Evolutionary conservation across 1,284 basidiomycete genomes (phyloP).

Genomic region (Apiotrichum veenhuisii): DNA sequence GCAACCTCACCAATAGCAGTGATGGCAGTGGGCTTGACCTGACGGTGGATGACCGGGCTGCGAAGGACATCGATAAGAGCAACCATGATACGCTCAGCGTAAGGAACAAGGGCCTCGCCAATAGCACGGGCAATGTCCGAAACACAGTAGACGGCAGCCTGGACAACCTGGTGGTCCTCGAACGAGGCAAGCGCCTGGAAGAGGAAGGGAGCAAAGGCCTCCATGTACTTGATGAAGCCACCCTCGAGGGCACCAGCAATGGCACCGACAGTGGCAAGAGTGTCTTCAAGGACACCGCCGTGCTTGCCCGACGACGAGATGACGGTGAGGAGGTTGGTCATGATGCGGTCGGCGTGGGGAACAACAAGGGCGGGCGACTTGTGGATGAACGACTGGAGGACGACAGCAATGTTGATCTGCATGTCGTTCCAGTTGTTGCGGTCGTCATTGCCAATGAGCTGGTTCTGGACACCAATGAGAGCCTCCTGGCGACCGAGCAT

Average conservation of each 20-base stretch:
- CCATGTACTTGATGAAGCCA: slow-evolving; percentile 82
- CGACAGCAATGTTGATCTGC: slow-evolving; percentile 90
- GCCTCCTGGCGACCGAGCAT: slow-evolving; percentile 87
- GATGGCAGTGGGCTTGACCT: slow-evolving; percentile 93
- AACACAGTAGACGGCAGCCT: slow-evolving; percentile 90
- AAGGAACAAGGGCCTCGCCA: slow-evolving; percentile 74
- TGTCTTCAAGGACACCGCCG: slow-evolving; percentile 94
- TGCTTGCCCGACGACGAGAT: slow-evolving; percentile 85
- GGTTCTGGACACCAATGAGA: slow-evolving; percentile 77
- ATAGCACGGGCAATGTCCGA: slow-evolving; percentile 93
- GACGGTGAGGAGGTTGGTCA: slow-evolving; percentile 84
- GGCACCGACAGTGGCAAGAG: slow-evolving; percentile 91
- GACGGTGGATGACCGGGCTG: slow-evolving; percentile 83
- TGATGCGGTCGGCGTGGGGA: slow-evolving; percentile 88
- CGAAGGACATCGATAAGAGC: slow-evolving; percentile 88
- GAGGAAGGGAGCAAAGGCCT: slow-evolving; percentile 84
- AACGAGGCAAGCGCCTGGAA: slow-evolving; percentile 85
- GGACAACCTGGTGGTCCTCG: slow-evolving; percentile 94
- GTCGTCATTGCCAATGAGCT: slow-evolving; percentile 93
- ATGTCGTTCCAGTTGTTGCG: slow-evolving; percentile 99
- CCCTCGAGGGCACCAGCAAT: slow-evolving; percentile 73
- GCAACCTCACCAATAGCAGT: slow-evolving; percentile 97
- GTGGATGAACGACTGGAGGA: slow-evolving; percentile 78
- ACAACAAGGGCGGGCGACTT: slow-evolving; percentile 79
- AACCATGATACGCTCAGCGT: slow-evolving; percentile 83